Evolutionary conservation across 2,329 filamentous ascomycete species (phyloP), one percentile per base, ranked within the genome.

Genomic region (Exophiala phaeomuriformis): DNA sequence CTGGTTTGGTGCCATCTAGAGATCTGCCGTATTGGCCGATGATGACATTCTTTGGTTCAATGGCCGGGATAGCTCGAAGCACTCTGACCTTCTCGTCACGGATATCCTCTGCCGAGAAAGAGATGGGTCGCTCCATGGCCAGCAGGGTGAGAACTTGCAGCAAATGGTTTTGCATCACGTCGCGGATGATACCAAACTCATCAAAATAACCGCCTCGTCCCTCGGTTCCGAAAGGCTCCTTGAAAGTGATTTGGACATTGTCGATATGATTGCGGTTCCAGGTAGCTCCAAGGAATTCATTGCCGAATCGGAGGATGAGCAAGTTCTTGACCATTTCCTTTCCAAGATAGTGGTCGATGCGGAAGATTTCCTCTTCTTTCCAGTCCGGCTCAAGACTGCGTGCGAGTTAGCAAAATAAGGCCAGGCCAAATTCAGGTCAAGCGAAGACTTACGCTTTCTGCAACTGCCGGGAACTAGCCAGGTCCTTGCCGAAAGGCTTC

Each of bases 241-340:
- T 98, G 81, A 98, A 98, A 45, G 93, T 89, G 69, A 98, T 97
- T 77, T 97, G 93, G 47, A 98, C 86, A 66, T 95, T 98, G 76
- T 97, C 93, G 75, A 98, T 98, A 79, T 97, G 91, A 72, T 96
- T 90, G 64, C 93, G 84, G 79, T 97, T 98, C 93, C 93, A 98
- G 55, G 91, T 98, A 41, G 93, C 91, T 62, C 90, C 90, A 65
- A 98, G 88, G 80, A 98, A 98, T 64, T 95, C 90, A 77, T 98
- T 98, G 65, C 93, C 94, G 69, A 98, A 98, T 69, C 94, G 83
- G 63, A 98, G 82, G 64, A 98, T 96, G 63, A 98, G 80, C 64
- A 98, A 94, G 76, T 98, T 98, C 84, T 98, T 98, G 67, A 98
- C 93, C 93, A 98, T 98, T 76, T 98, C 93, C 80, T 98, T 98